Percentiles rank a stretch among this genome's conserved stretches.
phyloP scores from a whole-genome alignment of 83 land plant genomes.

The Diphasiastrum complanatum region DNA sequence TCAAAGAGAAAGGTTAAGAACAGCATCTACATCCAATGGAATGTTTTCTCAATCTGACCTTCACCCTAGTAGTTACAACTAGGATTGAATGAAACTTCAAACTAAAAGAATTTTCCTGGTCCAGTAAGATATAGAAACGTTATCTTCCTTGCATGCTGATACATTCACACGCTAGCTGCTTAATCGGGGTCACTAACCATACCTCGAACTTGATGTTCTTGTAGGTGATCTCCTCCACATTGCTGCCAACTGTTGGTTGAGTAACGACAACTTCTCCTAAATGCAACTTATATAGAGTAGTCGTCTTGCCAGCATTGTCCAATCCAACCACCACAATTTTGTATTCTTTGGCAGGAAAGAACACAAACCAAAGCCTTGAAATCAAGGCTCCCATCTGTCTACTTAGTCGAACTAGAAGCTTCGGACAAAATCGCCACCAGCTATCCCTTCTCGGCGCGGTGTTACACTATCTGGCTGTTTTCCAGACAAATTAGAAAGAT shows the following conservation, averaged over 20 bases:
- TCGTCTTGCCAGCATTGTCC: slow-evolving; percentile 98
- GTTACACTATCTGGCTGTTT: no score
- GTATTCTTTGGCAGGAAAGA: slow-evolving; percentile 96
- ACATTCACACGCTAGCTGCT: not conserved
- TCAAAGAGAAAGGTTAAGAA: no score
- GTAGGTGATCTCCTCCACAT: slow-evolving; percentile 89
- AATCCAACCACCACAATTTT: slow-evolving; percentile 93
- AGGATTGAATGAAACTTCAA: no score
- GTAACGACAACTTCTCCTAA: slow-evolving; percentile 94
- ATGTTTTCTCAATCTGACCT: no score
- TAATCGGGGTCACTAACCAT: not conserved
- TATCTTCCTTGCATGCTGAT: not conserved
- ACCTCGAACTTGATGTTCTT: slow-evolving; percentile 96
- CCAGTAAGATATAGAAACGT: no score
- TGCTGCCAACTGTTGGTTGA: slow-evolving; percentile 95
- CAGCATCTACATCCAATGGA: no score
- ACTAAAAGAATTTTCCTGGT: no score
- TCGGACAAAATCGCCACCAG: no score
- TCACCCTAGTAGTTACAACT: no score
- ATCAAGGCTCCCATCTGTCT: slow-evolving; percentile 72
- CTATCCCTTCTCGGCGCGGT: no score
- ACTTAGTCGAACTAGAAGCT: no score
- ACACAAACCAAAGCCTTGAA: slow-evolving; percentile 84
- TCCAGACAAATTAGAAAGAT: no score
- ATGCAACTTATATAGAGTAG: slow-evolving; percentile 92